Conservation (phyloP, 192 early-diverging fungal genomes). For the Funneliformis geosporum region DNA sequence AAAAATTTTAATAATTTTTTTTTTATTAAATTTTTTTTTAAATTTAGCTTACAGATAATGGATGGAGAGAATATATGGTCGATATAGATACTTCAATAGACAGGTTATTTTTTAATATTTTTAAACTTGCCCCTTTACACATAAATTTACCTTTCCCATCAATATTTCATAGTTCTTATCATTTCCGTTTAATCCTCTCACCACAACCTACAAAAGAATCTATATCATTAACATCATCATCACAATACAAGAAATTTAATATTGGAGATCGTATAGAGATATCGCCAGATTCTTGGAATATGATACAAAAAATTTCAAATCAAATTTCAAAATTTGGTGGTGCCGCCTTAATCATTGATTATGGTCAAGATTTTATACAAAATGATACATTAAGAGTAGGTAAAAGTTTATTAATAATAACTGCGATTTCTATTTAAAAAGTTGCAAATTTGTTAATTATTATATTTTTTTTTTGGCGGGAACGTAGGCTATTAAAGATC, state of each 20-base stretch:
- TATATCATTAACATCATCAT: slow-evolving; percentile 34
- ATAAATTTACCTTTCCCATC: not conserved
- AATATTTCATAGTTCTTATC: slow-evolving; percentile 51
- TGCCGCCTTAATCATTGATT: slow-evolving; percentile 81
- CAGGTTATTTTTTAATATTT: slow-evolving; percentile 37
- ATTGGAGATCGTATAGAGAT: slow-evolving; percentile 83
- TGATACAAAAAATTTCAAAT: slow-evolving; percentile 68
- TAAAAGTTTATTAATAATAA: slow-evolving; percentile 2
- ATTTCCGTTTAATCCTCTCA: slow-evolving; percentile 77
- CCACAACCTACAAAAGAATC: slow-evolving; percentile 58
- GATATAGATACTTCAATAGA: slow-evolving; percentile 72
- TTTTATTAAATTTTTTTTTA: not conserved
- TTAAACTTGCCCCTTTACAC: not conserved
- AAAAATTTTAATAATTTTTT: not conserved
- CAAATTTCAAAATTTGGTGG: slow-evolving; percentile 70
- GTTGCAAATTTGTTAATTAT: not conserved
- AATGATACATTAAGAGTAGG: slow-evolving; percentile 77
- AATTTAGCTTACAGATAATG: slow-evolving; percentile 62
- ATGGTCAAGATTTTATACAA: slow-evolving; percentile 78
- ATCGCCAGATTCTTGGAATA: slow-evolving; percentile 73
- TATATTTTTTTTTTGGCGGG: not conserved
- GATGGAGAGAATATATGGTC: slow-evolving; percentile 90
- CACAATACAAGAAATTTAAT: slow-evolving; percentile 52
- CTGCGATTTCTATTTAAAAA: not conserved
- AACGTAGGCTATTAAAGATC: slow-evolving; percentile 75